These are phyloP conservation scores for Acmispon strigosus DNA, from an alignment of 306 rosid species.

Conservation along the genomic window DNA sequence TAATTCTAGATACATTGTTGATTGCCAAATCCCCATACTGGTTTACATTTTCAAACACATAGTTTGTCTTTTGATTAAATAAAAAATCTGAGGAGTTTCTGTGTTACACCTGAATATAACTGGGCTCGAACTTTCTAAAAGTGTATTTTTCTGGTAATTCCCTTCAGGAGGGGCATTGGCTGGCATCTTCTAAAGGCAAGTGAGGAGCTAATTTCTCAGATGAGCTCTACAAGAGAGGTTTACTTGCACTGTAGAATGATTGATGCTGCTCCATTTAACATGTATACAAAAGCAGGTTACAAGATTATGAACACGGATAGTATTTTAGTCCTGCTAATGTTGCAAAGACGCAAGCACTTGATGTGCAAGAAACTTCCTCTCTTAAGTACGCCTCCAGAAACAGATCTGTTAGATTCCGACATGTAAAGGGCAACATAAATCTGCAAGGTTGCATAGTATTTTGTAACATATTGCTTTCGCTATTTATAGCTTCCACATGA, in stretches of 20 bases:
- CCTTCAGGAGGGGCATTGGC: constrained; percentile 86
- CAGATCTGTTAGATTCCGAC: constrained; percentile 35
- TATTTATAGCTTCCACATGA: neutral
- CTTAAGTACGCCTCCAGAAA: constrained; percentile 28
- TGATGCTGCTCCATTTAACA: constrained; percentile 75
- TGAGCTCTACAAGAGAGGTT: constrained; percentile 64
- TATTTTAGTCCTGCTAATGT: constrained; percentile 54
- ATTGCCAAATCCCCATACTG: neutral
- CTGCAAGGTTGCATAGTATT: constrained; percentile 14
- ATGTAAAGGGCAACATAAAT: constrained; percentile 25
- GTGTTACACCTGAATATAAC: neutral
- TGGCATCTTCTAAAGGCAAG: constrained; percentile 95
- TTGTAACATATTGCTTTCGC: neutral
- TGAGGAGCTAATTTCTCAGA: constrained; percentile 71
- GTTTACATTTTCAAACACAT: neutral
- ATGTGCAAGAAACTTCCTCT: constrained; percentile 76
- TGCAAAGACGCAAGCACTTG: constrained; percentile 94
- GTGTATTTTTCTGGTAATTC: constrained; percentile 21
- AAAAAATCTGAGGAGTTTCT: neutral
- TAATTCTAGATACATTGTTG: too few relatives aligned
- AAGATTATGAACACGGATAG: constrained; percentile 60
- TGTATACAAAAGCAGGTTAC: constrained; percentile 83
- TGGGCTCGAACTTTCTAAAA: neutral
- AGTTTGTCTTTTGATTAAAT: neutral
- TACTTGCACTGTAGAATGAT: constrained; percentile 90